Evolutionary conservation across 1,139 yeast species (phyloP).

Genomic region (Zygosaccharomyces sapae): DNA sequence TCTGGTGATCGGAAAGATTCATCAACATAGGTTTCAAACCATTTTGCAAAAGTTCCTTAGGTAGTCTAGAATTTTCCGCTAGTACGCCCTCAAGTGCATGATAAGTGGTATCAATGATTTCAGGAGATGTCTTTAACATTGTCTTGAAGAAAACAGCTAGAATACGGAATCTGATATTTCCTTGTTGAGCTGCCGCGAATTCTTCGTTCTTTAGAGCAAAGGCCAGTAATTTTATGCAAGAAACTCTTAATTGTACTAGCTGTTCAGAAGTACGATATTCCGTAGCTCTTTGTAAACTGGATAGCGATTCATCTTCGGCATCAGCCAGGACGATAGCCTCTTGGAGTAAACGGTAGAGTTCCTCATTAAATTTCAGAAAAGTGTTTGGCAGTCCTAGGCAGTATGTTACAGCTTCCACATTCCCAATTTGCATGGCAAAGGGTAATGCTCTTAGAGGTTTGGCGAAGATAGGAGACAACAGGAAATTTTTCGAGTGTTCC

Average conservation of each 20-base stretch:
- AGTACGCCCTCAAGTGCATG: constrained; percentile 79
- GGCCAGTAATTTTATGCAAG: constrained; percentile 79
- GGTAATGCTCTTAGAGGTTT: constrained; percentile 96
- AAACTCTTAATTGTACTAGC: constrained; percentile 77
- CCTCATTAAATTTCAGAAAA: constrained; percentile 83
- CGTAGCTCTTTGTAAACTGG: constrained; percentile 77
- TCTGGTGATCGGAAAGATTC: constrained; percentile 90
- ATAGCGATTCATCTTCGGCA: constrained; percentile 94
- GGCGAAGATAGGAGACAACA: constrained; percentile 90
- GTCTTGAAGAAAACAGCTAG: constrained; percentile 94
- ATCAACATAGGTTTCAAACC: constrained; percentile 93
- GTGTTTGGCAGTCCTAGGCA: constrained; percentile 79
- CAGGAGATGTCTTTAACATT: constrained; percentile 76
- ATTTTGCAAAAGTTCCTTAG: constrained; percentile 87
- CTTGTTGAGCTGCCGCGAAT: constrained; percentile 70
- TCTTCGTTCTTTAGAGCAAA: constrained; percentile 80
- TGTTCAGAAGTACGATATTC: constrained; percentile 89
- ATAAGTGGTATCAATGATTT: constrained; percentile 91
- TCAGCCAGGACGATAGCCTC: constrained; percentile 94
- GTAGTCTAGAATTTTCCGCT: constrained; percentile 81
- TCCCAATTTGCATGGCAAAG: constrained; percentile 97
- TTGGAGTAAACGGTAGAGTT: constrained; percentile 71
- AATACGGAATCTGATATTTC: constrained; percentile 78
- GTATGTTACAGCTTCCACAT: constrained; percentile 91
- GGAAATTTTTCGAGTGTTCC: constrained; percentile 74